Conservation (phyloP, 2,329 filamentous ascomycete species). For the Alternaria longipes region DNA sequence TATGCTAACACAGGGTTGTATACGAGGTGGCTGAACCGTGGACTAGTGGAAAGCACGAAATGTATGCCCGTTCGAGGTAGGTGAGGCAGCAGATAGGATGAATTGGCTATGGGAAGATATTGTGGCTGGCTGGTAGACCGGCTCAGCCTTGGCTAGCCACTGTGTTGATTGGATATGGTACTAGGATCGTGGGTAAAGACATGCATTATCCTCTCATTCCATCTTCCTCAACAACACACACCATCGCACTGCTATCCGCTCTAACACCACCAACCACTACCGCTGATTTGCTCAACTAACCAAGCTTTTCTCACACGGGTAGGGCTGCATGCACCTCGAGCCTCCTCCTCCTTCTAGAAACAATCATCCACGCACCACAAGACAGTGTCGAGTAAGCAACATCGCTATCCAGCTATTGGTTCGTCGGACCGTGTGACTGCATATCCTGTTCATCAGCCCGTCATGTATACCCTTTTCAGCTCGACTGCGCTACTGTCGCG, state of each 20-base stretch:
- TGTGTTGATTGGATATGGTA: not conserved
- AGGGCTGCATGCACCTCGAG: conserved; percentile 6
- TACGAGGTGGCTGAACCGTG: not conserved
- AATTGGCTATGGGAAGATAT: not conserved
- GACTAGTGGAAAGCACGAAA: not conserved
- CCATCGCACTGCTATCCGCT: not conserved
- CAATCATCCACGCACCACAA: not conserved
- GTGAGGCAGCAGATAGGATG: not conserved
- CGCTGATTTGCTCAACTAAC: not conserved
- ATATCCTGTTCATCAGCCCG: not conserved
- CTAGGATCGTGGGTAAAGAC: not conserved
- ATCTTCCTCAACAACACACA: not conserved
- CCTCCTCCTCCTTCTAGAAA: conserved; percentile 3
- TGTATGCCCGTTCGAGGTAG: not conserved
- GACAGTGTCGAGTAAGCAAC: conserved; percentile 3
- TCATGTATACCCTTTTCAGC: conserved; percentile 3
- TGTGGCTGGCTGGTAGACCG: conserved; percentile 1
- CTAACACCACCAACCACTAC: not conserved
- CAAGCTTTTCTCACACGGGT: conserved; percentile 4
- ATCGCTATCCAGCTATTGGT: not conserved
- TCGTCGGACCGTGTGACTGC: not conserved
- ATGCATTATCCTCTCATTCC: not conserved
- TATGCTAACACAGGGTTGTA: conserved; percentile 1
- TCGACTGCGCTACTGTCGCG: not conserved
- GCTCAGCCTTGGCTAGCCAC: conserved; percentile 1